phyloP scores from a whole-genome alignment of 1,284 basidiomycete species.

The Cryptococcus sp. region DNA sequence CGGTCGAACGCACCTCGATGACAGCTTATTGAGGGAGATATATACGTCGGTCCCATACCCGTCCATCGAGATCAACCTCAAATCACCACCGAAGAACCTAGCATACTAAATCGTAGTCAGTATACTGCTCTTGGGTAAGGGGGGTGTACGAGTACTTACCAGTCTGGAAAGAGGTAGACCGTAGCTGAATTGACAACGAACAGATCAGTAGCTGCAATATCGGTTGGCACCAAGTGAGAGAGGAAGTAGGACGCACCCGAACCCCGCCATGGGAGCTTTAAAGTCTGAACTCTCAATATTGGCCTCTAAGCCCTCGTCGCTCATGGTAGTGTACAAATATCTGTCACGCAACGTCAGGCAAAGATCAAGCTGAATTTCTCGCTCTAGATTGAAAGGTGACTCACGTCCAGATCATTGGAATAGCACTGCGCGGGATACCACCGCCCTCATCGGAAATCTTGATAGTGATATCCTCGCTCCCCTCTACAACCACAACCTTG shows the following conservation, averaged over 20 bases:
- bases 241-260: slow-evolving; percentile 58
- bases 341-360: slow-evolving; percentile 10
- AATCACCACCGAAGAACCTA: slow-evolving; percentile 93
- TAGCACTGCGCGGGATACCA: slow-evolving; percentile 89
- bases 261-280: slow-evolving; percentile 98
- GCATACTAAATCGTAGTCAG: slow-evolving; percentile 65
- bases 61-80: slow-evolving; percentile 97
- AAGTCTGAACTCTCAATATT: slow-evolving; percentile 90
- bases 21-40: slow-evolving; percentile 51
- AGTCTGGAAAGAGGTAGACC: slow-evolving; percentile 86
- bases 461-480: slow-evolving; percentile 92
- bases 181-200: slow-evolving; percentile 56
- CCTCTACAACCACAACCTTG: slow-evolving; percentile 95
- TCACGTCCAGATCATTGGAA: slow-evolving; percentile 97
- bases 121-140: slow-evolving; percentile 1
- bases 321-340: slow-evolving; percentile 92
- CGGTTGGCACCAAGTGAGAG: neutral
- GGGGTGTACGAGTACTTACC: slow-evolving; percentile 57
- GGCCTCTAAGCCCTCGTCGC: slow-evolving; percentile 79
- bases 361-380: neutral
- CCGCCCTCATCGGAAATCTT: slow-evolving; percentile 97
- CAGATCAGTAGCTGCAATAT: neutral
- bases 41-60: slow-evolving; percentile 75
- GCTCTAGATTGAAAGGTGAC: slow-evolving; percentile 49
- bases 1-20: slow-evolving; percentile 35